A percentile compares a stretch with the other conserved stretches of the same genome.
phyloP scores from a whole-genome alignment of 306 rosid genomes.

The Erythrophleum fordii region DNA sequence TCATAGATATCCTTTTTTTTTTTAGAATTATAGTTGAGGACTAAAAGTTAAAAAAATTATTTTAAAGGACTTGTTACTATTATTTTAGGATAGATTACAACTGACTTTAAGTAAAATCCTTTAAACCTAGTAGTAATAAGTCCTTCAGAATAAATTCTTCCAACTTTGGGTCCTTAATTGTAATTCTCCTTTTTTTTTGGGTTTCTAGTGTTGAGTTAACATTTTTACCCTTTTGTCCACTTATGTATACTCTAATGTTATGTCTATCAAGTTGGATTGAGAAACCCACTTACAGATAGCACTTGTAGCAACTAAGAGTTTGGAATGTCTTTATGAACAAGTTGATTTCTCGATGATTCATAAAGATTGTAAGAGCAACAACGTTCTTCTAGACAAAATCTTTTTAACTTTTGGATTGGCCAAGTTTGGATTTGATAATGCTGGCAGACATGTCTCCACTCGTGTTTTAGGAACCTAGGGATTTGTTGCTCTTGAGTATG shows the following conservation, averaged over 20 bases:
- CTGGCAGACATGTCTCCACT: slow-evolving; percentile 92
- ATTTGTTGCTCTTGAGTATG: slow-evolving; percentile 88
- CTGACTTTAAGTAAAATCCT: too few species aligned
- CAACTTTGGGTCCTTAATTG: too few species aligned
- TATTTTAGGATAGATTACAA: too few species aligned
- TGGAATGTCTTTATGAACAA: slow-evolving; percentile 92
- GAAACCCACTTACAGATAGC: slow-evolving; percentile 83
- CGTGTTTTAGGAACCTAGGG: slow-evolving; percentile 94
- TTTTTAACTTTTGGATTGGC: slow-evolving; percentile 96
- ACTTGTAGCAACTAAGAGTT: slow-evolving; percentile 90
- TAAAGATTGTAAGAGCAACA: slow-evolving; percentile 93
- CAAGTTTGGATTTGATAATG: slow-evolving; percentile 88
- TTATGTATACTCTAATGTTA: slow-evolving; percentile 56
- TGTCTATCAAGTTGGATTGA: slow-evolving; percentile 69
- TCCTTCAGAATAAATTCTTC: too few species aligned
- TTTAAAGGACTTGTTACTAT: too few species aligned
- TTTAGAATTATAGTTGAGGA: too few species aligned
- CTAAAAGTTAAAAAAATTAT: too few species aligned
- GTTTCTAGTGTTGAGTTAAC: not conserved
- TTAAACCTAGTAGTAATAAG: too few species aligned
- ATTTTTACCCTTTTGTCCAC: too few species aligned
- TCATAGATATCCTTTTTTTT: slow-evolving; percentile 1
- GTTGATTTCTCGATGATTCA: slow-evolving; percentile 88
- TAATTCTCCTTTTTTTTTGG: slow-evolving; percentile 14
- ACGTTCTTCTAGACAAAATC: slow-evolving; percentile 82